Percentiles rank a stretch among this genome's conserved stretches.
phyloP scores from a whole-genome alignment of 2,329 filamentous ascomycete genomes.

The Nemania bipapillata region DNA sequence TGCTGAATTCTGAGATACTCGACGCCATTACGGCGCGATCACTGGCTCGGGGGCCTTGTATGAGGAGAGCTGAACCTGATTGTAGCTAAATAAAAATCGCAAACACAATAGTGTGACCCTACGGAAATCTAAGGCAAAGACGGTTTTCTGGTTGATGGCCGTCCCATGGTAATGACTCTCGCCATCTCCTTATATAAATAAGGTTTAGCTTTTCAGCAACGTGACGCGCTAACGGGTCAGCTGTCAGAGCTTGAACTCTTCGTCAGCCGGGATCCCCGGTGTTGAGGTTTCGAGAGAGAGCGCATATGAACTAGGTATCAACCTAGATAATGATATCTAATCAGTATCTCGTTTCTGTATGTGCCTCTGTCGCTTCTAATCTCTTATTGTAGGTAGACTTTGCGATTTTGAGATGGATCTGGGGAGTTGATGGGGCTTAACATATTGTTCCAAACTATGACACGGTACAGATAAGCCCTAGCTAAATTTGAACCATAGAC shows the following conservation, averaged over 20 bases:
- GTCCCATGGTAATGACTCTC: neutral
- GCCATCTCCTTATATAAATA: neutral
- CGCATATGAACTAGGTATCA: neutral
- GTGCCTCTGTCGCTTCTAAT: neutral
- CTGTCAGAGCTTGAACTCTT: neutral
- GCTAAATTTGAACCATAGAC: no score
- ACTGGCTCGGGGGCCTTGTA: neutral
- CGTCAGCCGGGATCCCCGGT: neutral
- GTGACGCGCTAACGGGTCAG: neutral
- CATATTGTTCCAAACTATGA: no score
- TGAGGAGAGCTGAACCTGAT: neutral
- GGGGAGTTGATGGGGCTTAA: no score
- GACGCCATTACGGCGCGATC: neutral
- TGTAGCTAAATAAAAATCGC: neutral
- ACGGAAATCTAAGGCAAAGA: neutral
- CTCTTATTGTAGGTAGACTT: no score
- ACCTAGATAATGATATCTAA: neutral
- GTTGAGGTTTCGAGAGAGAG: neutral
- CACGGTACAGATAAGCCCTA: no score
- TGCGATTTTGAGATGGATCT: no score
- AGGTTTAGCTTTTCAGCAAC: neutral
- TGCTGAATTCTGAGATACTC: neutral
- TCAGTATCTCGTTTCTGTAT: neutral
- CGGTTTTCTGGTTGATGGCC: neutral
- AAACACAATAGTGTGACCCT: neutral